A percentile compares a stretch with the other conserved stretches of the same genome.
Conservation (phyloP, 495 filamentous ascomycete species). For the Lophium mytilinum region DNA sequence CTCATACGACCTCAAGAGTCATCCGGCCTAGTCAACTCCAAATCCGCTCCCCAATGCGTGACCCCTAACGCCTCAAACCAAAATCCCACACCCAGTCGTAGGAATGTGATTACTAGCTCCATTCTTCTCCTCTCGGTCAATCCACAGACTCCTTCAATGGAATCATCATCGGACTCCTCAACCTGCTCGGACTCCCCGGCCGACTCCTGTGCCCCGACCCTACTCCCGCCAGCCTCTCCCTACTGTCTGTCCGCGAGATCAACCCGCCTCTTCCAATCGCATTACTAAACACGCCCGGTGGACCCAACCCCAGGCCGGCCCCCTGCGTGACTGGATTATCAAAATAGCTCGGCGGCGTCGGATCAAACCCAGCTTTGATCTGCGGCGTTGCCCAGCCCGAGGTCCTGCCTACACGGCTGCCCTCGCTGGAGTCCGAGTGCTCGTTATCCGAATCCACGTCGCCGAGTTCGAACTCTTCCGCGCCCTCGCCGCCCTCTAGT, state of each 20-base stretch:
- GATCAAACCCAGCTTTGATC: constrained; percentile 54
- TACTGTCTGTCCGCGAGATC: constrained; percentile 70
- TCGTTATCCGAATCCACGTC: constrained; percentile 43
- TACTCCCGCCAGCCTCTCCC: constrained; percentile 53
- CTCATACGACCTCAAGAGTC: too few relatives aligned
- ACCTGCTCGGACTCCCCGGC: constrained; percentile 54
- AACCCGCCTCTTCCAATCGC: constrained; percentile 66
- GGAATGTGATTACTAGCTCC: too few relatives aligned
- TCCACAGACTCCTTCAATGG: constrained; percentile 4
- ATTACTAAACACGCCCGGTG: constrained; percentile 26
- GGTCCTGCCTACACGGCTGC: constrained; percentile 43
- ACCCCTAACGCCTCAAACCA: too few relatives aligned
- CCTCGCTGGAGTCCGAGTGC: constrained; percentile 45
- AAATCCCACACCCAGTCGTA: too few relatives aligned
- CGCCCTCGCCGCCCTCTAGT: constrained; percentile 62
- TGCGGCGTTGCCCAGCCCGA: constrained; percentile 59
- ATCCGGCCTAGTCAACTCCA: too few relatives aligned
- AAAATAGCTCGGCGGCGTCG: constrained; percentile 44
- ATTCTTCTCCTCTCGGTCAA: background rate
- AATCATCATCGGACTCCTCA: constrained; percentile 56
- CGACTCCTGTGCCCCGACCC: constrained; percentile 50
- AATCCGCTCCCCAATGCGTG: too few relatives aligned
- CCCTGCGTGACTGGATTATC: constrained; percentile 22
- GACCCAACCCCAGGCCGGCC: constrained; percentile 22
- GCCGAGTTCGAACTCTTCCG: constrained; percentile 38